Evolutionary conservation across 352 stramenopile genomes (phyloP), one percentile per base, ranked within the genome.

Genomic region (Phytophthora quininea): DNA sequence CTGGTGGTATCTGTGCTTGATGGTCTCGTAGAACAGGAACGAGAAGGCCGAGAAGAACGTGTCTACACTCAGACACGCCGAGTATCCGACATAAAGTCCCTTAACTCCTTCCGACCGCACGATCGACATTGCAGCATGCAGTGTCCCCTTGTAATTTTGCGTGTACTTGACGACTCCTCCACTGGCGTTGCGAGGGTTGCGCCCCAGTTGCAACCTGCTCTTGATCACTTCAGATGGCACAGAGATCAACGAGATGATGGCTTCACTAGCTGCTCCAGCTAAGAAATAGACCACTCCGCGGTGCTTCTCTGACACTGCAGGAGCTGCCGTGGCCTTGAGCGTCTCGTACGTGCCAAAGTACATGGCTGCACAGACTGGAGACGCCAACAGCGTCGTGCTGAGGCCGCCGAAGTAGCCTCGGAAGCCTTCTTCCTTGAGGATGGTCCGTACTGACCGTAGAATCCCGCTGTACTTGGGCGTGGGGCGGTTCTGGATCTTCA

Each of bases 261-360:
- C 66, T 58, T 96, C 84, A 47, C 86, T 93, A 35, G 60, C 64
- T 7, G 86, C 86, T 35, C 88, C 86, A 3, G 86, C 78, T 24
- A 82, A n/a, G 37, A 95, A 92, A 62, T 88, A 91, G 19, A 92
- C 83, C 11, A 89, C 10, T 11, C 82, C 74, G 7, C 63, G 72
- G 30, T 92, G 76, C 38, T 81, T 67, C 46, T 89, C 72, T 0
- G 79, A 58, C 4, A 89, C 74, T 12, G 79, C 58, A 9, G 78
- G 77, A n/a, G 75, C 40, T 1, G 74, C 69, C 6, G 77, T 38
- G 5, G 73, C 69, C 64, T 95, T 95, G 43, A 91, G 54, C 54
- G 84, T 86, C 72, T 95, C 85, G 76, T 95, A 95, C 45, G 77
- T 79, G 31, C 82, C 78, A 54, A 93, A 95, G 58, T 95, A 95